These are phyloP conservation scores for Wallacemonas sp. DNA, from an alignment of 208 protist species.

Conservation along the genomic window DNA sequence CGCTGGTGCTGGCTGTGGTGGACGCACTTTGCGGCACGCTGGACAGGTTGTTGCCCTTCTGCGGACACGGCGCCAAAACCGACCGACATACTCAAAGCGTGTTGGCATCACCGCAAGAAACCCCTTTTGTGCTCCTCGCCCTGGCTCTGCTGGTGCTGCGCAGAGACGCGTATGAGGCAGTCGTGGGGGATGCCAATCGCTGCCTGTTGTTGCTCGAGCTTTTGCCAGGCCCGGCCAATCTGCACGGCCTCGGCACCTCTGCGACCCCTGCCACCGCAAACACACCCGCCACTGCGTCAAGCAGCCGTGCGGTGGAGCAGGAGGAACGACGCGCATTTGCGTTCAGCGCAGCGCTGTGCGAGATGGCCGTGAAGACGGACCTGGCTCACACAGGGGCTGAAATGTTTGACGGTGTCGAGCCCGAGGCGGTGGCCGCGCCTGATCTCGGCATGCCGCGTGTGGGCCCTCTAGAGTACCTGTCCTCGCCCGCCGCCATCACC, in stretches of 20 bases:
- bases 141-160: slow-evolving; percentile 49
- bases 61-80: neutral
- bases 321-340: neutral
- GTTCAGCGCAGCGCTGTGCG: neutral
- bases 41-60: slow-evolving; percentile 3
- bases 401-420: slow-evolving; percentile 3
- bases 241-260: neutral
- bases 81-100: slow-evolving; percentile 14
- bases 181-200: neutral
- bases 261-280: neutral
- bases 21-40: slow-evolving; percentile 32
- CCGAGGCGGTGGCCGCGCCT: neutral
- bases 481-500: neutral
- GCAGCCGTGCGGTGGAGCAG: neutral
- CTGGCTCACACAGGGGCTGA: neutral
- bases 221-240: neutral
- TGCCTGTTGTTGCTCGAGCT: neutral
- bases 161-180: neutral
- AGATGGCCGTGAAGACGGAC: neutral
- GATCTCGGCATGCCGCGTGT: neutral
- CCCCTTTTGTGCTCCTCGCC: slow-evolving; percentile 41
- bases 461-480: neutral
- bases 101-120: slow-evolving; percentile 27
- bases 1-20: slow-evolving; percentile 42
- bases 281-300: neutral